Evolutionary conservation across 2,329 filamentous ascomycete genomes (phyloP).

Genomic region (Fusarium multiceps): DNA sequence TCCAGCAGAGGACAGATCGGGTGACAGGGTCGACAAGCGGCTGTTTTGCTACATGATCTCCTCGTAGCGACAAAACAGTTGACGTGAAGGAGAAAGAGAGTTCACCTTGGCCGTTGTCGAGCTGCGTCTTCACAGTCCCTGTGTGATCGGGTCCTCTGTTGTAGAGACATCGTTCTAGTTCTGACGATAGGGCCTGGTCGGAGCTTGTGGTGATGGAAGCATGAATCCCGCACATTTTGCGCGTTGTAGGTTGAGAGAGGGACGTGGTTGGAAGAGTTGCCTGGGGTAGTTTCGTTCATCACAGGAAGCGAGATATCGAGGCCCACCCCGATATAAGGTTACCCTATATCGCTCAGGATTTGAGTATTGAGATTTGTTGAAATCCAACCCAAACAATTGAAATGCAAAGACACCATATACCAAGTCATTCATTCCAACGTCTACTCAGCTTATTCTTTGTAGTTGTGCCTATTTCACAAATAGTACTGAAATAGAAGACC

Average conservation of each 20-base stretch:
- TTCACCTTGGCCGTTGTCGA: conserved; percentile 42
- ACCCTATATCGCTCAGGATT: conserved; percentile 6
- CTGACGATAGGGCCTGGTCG: conserved; percentile 46
- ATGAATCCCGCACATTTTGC: conserved; percentile 71
- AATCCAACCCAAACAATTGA: not conserved
- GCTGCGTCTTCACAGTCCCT: conserved; percentile 54
- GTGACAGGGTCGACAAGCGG: conserved; percentile 71
- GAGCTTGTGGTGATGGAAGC: conserved; percentile 56
- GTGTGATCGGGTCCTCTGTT: conserved; percentile 71
- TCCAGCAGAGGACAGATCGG: conserved; percentile 88
- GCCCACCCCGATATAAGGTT: conserved; percentile 2
- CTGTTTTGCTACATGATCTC: conserved; percentile 75
- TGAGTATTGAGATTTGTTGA: not conserved
- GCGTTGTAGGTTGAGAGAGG: conserved; percentile 15
- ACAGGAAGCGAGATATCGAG: conserved; percentile 14
- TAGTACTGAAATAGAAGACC: not conserved
- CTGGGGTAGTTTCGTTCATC: conserved; percentile 2
- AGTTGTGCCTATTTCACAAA: not conserved
- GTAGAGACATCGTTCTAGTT: conserved; percentile 59
- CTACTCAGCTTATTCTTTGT: not conserved
- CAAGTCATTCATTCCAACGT: not conserved
- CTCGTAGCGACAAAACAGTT: conserved; percentile 91
- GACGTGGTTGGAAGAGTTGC: conserved; percentile 21
- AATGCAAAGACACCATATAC: not conserved
- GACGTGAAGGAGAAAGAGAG: conserved; percentile 75